These are phyloP conservation scores for Lactifluus subvellereus DNA, from an alignment of 768 basidiomycete species.

Conservation along the genomic window DNA sequence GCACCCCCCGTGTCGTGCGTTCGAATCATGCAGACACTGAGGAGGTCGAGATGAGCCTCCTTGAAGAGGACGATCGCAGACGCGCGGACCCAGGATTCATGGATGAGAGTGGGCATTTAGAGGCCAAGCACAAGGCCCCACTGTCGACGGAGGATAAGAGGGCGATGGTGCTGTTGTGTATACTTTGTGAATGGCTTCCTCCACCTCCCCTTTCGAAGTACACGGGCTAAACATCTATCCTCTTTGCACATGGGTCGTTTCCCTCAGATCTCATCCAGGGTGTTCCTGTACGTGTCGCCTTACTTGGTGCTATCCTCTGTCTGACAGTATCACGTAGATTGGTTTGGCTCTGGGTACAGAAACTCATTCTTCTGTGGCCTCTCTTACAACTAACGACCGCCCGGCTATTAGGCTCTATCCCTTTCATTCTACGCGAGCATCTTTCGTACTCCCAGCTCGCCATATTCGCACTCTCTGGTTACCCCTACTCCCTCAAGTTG, in stretches of 20 bases:
- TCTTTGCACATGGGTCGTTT: background rate
- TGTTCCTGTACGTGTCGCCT: conserved; percentile 61
- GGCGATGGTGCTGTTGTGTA: conserved; percentile 41
- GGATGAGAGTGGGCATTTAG: conserved; percentile 4
- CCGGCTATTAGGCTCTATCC: conserved; percentile 68
- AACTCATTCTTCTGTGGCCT: background rate
- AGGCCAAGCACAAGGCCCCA: conserved; percentile 3
- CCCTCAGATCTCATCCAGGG: conserved; percentile 58
- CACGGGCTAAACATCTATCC: background rate
- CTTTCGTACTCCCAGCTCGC: conserved; percentile 96
- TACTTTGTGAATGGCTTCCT: conserved; percentile 38
- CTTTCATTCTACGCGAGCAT: conserved; percentile 92
- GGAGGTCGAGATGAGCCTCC: conserved; percentile 26
- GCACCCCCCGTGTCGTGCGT: conserved; percentile 7
- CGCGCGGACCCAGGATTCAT: conserved; percentile 22
- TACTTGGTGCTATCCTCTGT: conserved; percentile 19
- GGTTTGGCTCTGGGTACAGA: conserved; percentile 80
- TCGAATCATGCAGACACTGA: conserved; percentile 8
- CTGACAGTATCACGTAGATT: conserved; percentile 39
- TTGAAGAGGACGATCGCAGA: conserved; percentile 18
- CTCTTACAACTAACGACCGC: background rate
- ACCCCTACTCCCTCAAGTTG: conserved; percentile 95
- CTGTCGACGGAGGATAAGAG: conserved; percentile 35
- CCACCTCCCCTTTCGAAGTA: background rate
- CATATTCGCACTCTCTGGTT: conserved; percentile 86